Percentiles rank a stretch among this genome's conserved stretches.
Evolutionary conservation across 768 basidiomycete genomes (phyloP).

Genomic region (Leccinum subtestaceum): DNA sequence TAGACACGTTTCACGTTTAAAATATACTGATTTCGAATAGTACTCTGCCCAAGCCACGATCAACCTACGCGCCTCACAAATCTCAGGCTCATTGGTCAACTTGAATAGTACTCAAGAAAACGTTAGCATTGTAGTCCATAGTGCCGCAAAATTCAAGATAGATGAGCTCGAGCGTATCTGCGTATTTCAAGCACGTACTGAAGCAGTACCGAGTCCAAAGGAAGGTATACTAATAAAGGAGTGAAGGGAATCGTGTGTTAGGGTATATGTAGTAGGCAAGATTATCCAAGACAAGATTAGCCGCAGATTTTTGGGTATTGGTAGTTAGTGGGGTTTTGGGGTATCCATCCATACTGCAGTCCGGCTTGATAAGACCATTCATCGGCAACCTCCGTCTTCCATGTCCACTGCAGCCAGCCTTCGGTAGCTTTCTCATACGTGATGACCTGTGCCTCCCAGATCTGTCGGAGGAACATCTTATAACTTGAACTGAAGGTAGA

Average conservation of each 20-base stretch:
- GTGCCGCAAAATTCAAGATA: not conserved
- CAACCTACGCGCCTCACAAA: not conserved
- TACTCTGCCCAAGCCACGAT: not conserved
- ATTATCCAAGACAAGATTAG: constrained; percentile 13
- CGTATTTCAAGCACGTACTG: not conserved
- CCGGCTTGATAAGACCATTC: constrained; percentile 92
- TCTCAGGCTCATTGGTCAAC: not conserved
- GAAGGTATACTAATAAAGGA: not conserved
- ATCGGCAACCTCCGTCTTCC: constrained; percentile 80
- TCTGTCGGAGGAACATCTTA: constrained; percentile 78
- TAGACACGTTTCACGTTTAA: not conserved
- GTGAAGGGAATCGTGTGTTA: not conserved
- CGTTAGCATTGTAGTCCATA: not conserved
- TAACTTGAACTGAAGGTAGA: constrained; percentile 71
- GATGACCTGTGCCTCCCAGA: constrained; percentile 82
- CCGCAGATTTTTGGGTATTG: constrained; percentile 63
- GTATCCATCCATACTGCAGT: constrained; percentile 81
- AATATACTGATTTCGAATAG: not conserved
- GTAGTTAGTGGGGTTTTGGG: constrained; percentile 49
- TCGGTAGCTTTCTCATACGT: constrained; percentile 60
- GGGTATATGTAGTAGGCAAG: not conserved
- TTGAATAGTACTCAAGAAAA: not conserved
- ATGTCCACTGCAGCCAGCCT: constrained; percentile 82
- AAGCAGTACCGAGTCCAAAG: not conserved
- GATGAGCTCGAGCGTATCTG: not conserved